Conservation (phyloP, 768 basidiomycete species). For the Boletus pseudopeckii region DNA sequence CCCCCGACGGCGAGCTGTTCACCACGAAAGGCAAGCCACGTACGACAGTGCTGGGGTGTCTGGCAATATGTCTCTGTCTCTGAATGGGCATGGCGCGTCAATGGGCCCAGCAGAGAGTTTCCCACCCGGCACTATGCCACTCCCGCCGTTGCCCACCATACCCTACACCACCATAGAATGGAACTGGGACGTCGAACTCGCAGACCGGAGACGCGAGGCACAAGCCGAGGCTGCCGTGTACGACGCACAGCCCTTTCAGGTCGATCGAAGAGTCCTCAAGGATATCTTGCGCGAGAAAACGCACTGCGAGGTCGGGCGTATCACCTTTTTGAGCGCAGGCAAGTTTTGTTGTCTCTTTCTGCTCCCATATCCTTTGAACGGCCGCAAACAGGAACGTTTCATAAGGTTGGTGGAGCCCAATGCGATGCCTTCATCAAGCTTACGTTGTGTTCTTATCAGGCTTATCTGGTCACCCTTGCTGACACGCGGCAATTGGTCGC, state of each 20-base stretch:
- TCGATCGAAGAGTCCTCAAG: slow-evolving; percentile 71
- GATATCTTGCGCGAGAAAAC: slow-evolving; percentile 76
- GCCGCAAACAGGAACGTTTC: slow-evolving; percentile 66
- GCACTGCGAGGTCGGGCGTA: slow-evolving; percentile 61
- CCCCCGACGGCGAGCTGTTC: neutral
- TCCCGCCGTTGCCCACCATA: slow-evolving; percentile 10
- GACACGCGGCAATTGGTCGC: slow-evolving; percentile 66
- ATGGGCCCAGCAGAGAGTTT: neutral
- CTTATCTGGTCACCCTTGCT: slow-evolving; percentile 68
- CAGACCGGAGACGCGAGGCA: slow-evolving; percentile 62
- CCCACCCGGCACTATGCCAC: slow-evolving; percentile 23
- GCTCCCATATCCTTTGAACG: slow-evolving; percentile 13
- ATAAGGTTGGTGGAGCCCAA: slow-evolving; percentile 51
- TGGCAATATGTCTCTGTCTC: slow-evolving; percentile 9
- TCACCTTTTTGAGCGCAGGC: slow-evolving; percentile 75
- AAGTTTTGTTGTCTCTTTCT: slow-evolving; percentile 19
- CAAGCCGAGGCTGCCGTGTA: slow-evolving; percentile 62
- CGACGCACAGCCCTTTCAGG: slow-evolving; percentile 62
- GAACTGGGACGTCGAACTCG: slow-evolving; percentile 71
- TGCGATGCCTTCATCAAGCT: neutral
- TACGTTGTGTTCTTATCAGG: slow-evolving; percentile 39
- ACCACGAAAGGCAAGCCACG: slow-evolving; percentile 7
- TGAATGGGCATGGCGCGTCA: neutral
- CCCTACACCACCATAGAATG: slow-evolving; percentile 42
- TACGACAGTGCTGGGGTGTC: neutral